These are phyloP conservation scores for Nematocida parisii DNA, from an alignment of 371 early-diverging fungal species.

Conservation along the genomic window DNA sequence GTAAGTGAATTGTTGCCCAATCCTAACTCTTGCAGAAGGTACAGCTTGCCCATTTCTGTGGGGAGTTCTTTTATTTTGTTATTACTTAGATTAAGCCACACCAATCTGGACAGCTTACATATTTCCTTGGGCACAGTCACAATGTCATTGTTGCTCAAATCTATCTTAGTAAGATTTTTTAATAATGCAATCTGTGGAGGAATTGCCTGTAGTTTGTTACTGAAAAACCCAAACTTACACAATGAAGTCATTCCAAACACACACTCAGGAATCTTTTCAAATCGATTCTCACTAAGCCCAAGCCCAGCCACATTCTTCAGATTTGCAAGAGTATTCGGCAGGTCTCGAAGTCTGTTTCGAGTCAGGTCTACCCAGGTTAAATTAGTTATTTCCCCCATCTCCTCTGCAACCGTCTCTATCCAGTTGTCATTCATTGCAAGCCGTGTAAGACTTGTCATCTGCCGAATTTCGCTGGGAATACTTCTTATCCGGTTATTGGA, in stretches of 20 bases:
- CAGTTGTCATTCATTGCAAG: slow-evolving; percentile 70
- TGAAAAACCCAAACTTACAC: slow-evolving; percentile 73
- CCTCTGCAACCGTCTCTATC: slow-evolving; percentile 59
- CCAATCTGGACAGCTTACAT: slow-evolving; percentile 71
- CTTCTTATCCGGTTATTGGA: slow-evolving; percentile 67
- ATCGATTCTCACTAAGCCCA: slow-evolving; percentile 71
- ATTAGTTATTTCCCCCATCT: slow-evolving; percentile 59
- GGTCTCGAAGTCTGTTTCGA: slow-evolving; percentile 64
- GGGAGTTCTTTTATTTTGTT: slow-evolving; percentile 72
- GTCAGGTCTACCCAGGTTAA: slow-evolving; percentile 71
- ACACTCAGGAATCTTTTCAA: slow-evolving; percentile 69
- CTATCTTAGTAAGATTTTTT: slow-evolving; percentile 71
- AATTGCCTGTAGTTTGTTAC: slow-evolving; percentile 71
- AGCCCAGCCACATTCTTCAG: slow-evolving; percentile 71
- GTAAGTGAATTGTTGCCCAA: slow-evolving; percentile 73
- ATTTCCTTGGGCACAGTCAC: slow-evolving; percentile 71
- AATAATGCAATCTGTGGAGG: slow-evolving; percentile 68
- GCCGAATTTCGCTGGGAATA: slow-evolving; percentile 62
- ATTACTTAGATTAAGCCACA: slow-evolving; percentile 76
- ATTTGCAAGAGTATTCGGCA: slow-evolving; percentile 70
- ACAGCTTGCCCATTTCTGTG: slow-evolving; percentile 71
- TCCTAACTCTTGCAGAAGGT: slow-evolving; percentile 73
- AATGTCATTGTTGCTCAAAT: slow-evolving; percentile 73
- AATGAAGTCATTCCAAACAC: slow-evolving; percentile 71
- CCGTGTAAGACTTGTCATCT: slow-evolving; percentile 63